A percentile compares a stretch with the other conserved stretches of the same genome.
Evolutionary conservation across 2,329 filamentous ascomycete species (phyloP).

Genomic region (Lecanicillium sp.): DNA sequence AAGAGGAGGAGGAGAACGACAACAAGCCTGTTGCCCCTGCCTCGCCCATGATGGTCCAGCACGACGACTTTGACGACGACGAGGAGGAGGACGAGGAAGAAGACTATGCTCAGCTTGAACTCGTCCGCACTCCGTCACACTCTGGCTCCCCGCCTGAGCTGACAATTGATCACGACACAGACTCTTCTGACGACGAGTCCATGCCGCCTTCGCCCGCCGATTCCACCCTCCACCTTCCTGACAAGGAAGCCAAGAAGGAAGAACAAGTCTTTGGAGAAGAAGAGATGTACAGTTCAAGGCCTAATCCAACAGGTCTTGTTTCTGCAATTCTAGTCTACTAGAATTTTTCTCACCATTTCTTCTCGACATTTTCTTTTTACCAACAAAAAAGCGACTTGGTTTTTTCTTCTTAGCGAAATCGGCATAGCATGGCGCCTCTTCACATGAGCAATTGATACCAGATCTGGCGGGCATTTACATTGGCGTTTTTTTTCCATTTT

Average conservation of each 20-base stretch:
- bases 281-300: slow-evolving; percentile 44
- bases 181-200: slow-evolving; percentile 67
- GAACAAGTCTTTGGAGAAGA: slow-evolving; percentile 35
- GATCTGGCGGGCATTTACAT: neutral
- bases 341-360: slow-evolving; percentile 2
- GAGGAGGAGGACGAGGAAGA: slow-evolving; percentile 50
- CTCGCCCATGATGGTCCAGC: slow-evolving; percentile 26
- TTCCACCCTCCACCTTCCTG: slow-evolving; percentile 48
- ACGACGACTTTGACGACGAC: slow-evolving; percentile 29
- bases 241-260: slow-evolving; percentile 41
- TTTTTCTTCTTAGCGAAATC: slow-evolving; percentile 3
- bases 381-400: slow-evolving; percentile 2
- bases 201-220: slow-evolving; percentile 64
- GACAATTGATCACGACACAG: slow-evolving; percentile 57
- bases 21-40: slow-evolving; percentile 28
- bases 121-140: slow-evolving; percentile 63
- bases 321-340: slow-evolving; percentile 52
- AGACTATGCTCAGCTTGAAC: slow-evolving; percentile 55
- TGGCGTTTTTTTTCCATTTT: neutral
- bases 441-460: slow-evolving; percentile 7
- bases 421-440: slow-evolving; percentile 7
- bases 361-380: slow-evolving; percentile 7
- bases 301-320: slow-evolving; percentile 42
- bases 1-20: slow-evolving; percentile 53
- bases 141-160: slow-evolving; percentile 61